A percentile compares a stretch with the other conserved stretches of the same genome.
These are phyloP conservation scores for Apium graveolens DNA, from an alignment of 129 eudicot species.

Conservation along the genomic window DNA sequence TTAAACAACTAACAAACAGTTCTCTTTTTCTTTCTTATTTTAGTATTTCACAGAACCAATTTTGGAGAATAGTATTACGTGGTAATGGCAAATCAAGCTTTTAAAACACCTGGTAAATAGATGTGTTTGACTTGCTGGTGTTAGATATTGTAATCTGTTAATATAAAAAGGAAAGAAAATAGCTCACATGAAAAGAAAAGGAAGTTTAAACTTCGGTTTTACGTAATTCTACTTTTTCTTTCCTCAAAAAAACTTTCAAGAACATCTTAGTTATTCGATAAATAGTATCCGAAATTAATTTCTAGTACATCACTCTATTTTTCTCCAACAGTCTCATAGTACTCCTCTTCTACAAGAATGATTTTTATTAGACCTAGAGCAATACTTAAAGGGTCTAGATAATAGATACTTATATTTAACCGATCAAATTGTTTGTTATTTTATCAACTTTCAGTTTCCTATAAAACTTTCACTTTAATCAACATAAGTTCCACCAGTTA, in stretches of 20 bases:
- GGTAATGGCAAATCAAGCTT: background rate
- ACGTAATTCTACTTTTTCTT: background rate
- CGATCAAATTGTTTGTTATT: conserved; percentile 13
- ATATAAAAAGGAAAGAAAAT: background rate
- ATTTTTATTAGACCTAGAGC: background rate
- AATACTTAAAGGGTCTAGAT: background rate
- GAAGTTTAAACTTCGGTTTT: background rate
- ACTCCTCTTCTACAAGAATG: background rate
- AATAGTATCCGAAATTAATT: background rate
- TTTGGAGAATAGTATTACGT: background rate
- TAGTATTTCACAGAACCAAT: background rate
- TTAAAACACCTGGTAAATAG: background rate
- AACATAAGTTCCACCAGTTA: background rate
- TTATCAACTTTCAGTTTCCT: background rate
- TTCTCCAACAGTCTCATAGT: background rate
- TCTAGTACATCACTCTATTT: background rate
- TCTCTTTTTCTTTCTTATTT: background rate
- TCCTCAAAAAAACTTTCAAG: background rate
- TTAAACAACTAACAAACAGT: background rate
- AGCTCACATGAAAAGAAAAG: background rate
- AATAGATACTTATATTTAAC: conserved; percentile 27
- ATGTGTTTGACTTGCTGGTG: background rate
- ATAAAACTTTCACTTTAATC: background rate
- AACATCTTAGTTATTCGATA: background rate
- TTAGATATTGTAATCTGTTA: background rate